Evolutionary conservation across 2,329 filamentous ascomycete genomes (phyloP), one percentile per base, ranked within the genome.

Genomic region (Pseudopyrenochaeta lycopersici): DNA sequence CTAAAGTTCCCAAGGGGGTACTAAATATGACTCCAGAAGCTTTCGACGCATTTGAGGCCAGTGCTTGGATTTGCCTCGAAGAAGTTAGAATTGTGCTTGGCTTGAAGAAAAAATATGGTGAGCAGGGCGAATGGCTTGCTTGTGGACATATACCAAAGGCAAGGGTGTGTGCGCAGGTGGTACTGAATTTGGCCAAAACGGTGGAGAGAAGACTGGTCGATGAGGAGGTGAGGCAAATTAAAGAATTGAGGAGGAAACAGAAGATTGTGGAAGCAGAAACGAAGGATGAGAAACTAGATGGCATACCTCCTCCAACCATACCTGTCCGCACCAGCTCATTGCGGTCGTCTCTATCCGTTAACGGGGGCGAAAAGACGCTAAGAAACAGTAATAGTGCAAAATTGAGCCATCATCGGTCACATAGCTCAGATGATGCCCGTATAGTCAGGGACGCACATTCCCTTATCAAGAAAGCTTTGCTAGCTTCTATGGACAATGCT

Each of bases 241-340:
- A 42, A 14, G 35, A 35, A 10, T 30, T 31, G 12, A 15, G 27
- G 18, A 31, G n/a, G 18, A 20, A 39, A 30, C 23, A 12, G 17
- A 17, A 32, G 7, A 20, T n/a, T n/a, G n/a, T n/a, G 18, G 2
- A 44, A 40, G 30, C 12, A 18, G 10, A 39, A 6, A 29, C 7
- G 12, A 18, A 46, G 15, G 29, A 11, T n/a, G 2, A 3, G 10
- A 21, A 20, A 18, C n/a, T 32, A 5, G n/a, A 31, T 1, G 20
- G 18, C 14, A 1, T 41, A 10, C 38, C 21, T 11, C n/a, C 23
- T 7, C 47, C 21, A 20, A 11, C 18, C 9, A 51, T 55, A n/a
- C 47, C 52, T 15, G 73, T 27, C 11, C 0, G 86, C 36, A 21
- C 36, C 11, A 21, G 36, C 18, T 39, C 36, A 11, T 23, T 39